Conservation (phyloP, 495 filamentous ascomycete species). For the Aspergillus bertholletiae region DNA sequence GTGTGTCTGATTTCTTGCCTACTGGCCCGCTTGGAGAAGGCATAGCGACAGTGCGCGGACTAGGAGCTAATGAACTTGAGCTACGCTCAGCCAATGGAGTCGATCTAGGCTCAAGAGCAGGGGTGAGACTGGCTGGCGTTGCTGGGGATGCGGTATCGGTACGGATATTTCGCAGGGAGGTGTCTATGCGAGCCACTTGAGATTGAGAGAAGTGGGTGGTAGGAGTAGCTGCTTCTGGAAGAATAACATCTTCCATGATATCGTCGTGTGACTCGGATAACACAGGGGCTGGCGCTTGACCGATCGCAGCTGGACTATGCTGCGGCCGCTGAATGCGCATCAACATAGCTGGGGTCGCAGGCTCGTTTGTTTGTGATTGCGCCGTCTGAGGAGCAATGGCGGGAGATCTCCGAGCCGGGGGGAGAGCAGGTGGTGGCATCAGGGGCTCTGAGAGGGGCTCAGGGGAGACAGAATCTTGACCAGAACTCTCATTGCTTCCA, state of each 20-base stretch:
- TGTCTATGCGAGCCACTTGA: conserved; percentile 43
- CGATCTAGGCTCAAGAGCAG: conserved; percentile 28
- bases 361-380: conserved; percentile 37
- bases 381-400: conserved; percentile 42
- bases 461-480: conserved; percentile 66
- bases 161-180: conserved; percentile 26
- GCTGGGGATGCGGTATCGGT: conserved; percentile 23
- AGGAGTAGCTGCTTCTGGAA: conserved; percentile 58
- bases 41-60: conserved; percentile 36
- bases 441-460: conserved; percentile 65
- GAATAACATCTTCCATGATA: conserved; percentile 62
- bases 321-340: conserved; percentile 62
- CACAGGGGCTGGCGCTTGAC: conserved; percentile 27
- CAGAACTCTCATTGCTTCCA: conserved; percentile 57
- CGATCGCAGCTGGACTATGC: conserved; percentile 19
- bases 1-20: conserved; percentile 37
- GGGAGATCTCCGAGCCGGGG: conserved; percentile 51
- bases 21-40: conserved; percentile 43
- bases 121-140: conserved; percentile 29
- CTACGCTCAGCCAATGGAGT: conserved; percentile 17
- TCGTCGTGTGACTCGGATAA: conserved; percentile 45
- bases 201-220: conserved; percentile 25
- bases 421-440: conserved; percentile 68
- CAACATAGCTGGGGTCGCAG: conserved; percentile 81
- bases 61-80: conserved; percentile 29